These are phyloP conservation scores for Verbena officinalis DNA, from an alignment of 257 asterid genomes.

Conservation along the genomic window DNA sequence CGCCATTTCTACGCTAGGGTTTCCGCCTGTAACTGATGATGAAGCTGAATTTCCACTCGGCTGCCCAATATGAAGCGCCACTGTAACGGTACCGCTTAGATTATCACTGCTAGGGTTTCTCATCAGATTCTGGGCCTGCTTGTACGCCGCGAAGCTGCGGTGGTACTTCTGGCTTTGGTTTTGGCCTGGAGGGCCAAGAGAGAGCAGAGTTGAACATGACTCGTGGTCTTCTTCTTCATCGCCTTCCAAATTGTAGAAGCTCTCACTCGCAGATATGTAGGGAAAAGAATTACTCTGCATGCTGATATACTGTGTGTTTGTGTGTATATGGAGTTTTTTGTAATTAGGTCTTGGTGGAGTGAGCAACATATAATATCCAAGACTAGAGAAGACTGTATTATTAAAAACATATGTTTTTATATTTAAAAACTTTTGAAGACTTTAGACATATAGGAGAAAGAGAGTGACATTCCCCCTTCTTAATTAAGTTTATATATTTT, in stretches of 20 bases:
- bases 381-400: constrained; percentile 12
- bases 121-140: constrained; percentile 22
- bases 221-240: constrained; percentile 51
- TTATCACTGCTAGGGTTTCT: constrained; percentile 36
- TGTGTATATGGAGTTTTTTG: not conserved
- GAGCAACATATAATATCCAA: constrained; percentile 19
- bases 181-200: constrained; percentile 86
- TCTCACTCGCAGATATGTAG: constrained; percentile 42
- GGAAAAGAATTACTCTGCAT: constrained; percentile 56
- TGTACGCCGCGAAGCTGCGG: constrained; percentile 31
- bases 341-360: constrained; percentile 30
- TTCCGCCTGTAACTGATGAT: constrained; percentile 25
- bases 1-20: constrained; percentile 26
- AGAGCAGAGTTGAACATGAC: constrained; percentile 54
- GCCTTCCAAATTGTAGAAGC: constrained; percentile 35
- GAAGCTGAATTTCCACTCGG: constrained; percentile 33
- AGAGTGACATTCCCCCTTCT: no score
- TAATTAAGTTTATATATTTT: no score
- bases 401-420: constrained; percentile 17
- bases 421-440: not conserved
- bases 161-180: constrained; percentile 31
- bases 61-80: constrained; percentile 68
- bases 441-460: not conserved
- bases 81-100: constrained; percentile 47
- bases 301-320: constrained; percentile 19